phyloP scores from a whole-genome alignment of 2,329 filamentous ascomycete genomes.

The Diaporthe velutina region DNA sequence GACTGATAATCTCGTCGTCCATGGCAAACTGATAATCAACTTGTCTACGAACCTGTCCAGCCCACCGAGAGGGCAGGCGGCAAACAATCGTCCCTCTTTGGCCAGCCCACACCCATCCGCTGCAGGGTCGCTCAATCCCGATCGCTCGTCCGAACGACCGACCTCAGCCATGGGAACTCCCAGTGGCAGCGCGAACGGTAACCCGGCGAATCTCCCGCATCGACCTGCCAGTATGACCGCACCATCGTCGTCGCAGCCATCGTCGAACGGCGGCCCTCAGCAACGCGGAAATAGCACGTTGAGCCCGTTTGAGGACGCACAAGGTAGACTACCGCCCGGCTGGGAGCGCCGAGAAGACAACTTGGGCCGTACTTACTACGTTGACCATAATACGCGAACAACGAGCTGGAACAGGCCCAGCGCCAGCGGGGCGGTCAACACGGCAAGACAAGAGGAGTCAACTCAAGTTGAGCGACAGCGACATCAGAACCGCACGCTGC shows the following conservation, averaged over 20 bases:
- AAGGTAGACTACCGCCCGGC: constrained; percentile 89
- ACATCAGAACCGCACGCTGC: constrained; percentile 95
- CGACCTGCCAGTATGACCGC: constrained; percentile 63
- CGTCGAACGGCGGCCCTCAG: constrained; percentile 53
- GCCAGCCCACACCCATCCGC: constrained; percentile 59
- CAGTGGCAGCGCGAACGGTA: constrained; percentile 58
- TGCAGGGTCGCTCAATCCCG: constrained; percentile 58
- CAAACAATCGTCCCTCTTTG: constrained; percentile 61
- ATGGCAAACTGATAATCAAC: constrained; percentile 97
- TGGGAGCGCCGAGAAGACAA: constrained; percentile 98
- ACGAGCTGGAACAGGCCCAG: constrained; percentile 97
- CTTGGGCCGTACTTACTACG: constrained; percentile 94
- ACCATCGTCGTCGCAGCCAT: constrained; percentile 47
- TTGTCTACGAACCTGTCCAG: constrained; percentile 88
- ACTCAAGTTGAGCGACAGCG: constrained; percentile 93
- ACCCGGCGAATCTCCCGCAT: constrained; percentile 57
- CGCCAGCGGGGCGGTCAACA: constrained; percentile 80
- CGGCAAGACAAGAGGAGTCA: constrained; percentile 86
- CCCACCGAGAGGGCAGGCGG: constrained; percentile 70
- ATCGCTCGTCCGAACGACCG: constrained; percentile 61
- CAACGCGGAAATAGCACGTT: constrained; percentile 68
- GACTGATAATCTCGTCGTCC: constrained; percentile 96
- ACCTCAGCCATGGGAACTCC: constrained; percentile 65
- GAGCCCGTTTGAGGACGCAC: constrained; percentile 96
- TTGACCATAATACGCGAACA: constrained; percentile 96